A percentile compares a stretch with the other conserved stretches of the same genome.
Evolutionary conservation across 768 basidiomycete genomes (phyloP).

Genomic region (Leccinum subgranulosum): DNA sequence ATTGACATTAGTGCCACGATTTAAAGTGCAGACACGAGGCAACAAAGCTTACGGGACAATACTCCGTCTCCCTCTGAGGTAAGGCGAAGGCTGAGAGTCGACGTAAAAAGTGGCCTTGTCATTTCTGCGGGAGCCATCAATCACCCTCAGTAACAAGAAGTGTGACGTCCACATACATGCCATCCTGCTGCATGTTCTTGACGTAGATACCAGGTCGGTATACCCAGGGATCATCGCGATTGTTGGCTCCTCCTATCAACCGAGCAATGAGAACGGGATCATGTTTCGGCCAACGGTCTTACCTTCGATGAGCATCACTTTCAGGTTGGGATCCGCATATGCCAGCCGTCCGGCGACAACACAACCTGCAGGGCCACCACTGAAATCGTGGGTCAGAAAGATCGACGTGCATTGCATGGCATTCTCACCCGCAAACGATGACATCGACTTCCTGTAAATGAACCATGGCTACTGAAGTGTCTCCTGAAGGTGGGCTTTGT

Average conservation of each 20-base stretch:
- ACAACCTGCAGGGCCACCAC: slow-evolving; percentile 64
- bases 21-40: neutral
- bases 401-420: neutral
- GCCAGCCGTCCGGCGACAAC: slow-evolving; percentile 69
- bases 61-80: slow-evolving; percentile 59
- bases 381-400: slow-evolving; percentile 16
- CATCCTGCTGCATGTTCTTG: slow-evolving; percentile 68
- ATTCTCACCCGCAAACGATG: slow-evolving; percentile 54
- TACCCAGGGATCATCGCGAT: slow-evolving; percentile 73
- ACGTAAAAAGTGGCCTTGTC: slow-evolving; percentile 73
- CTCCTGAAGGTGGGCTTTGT: neutral
- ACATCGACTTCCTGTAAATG: slow-evolving; percentile 73
- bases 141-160: neutral
- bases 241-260: slow-evolving; percentile 57
- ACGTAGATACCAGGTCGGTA: slow-evolving; percentile 69
- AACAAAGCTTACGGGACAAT: slow-evolving; percentile 58
- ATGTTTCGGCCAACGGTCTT: neutral
- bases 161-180: slow-evolving; percentile 46
- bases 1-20: neutral
- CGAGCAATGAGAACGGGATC: neutral
- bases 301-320: slow-evolving; percentile 78
- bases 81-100: slow-evolving; percentile 54
- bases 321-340: slow-evolving; percentile 66
- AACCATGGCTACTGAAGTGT: slow-evolving; percentile 28
- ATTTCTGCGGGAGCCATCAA: slow-evolving; percentile 42